These are phyloP conservation scores for Phytopythium oedochilum DNA, from an alignment of 352 stramenopile genomes.

Conservation along the genomic window DNA sequence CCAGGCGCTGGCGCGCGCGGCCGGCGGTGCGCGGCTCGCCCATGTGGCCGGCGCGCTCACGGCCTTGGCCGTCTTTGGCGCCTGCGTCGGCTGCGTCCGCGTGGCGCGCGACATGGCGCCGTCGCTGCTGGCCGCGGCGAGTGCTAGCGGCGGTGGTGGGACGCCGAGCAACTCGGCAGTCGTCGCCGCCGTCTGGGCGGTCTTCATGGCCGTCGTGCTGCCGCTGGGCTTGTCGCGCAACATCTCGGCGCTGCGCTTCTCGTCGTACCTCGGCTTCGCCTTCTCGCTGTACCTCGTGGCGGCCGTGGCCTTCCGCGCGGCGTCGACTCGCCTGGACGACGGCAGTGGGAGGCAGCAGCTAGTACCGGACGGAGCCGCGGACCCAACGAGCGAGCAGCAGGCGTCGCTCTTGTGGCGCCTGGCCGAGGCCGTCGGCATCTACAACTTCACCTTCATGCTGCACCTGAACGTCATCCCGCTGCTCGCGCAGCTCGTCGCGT, in stretches of 20 bases:
- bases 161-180: conserved; percentile 31
- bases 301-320: conserved; percentile 52
- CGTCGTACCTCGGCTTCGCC: conserved; percentile 65
- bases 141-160: conserved; percentile 17
- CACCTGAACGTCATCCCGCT: conserved; percentile 78
- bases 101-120: conserved; percentile 74
- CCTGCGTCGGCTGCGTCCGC: conserved; percentile 64
- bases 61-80: conserved; percentile 71
- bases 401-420: conserved; percentile 35
- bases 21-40: conserved; percentile 43
- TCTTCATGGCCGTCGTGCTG: conserved; percentile 59
- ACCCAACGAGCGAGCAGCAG: neutral
- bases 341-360: neutral
- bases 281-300: conserved; percentile 70
- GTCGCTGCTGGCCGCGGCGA: conserved; percentile 32
- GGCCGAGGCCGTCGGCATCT: conserved; percentile 65
- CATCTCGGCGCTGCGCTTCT: conserved; percentile 69
- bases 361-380: neutral
- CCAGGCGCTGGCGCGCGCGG: conserved; percentile 53
- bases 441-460: conserved; percentile 85
- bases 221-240: conserved; percentile 58
- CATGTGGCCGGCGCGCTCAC: conserved; percentile 52
- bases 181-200: conserved; percentile 36
- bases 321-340: neutral
- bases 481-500: conserved; percentile 45